Percentiles rank a stretch among this genome's conserved stretches.
These are phyloP conservation scores for Phytophthora boehmeriae DNA, from an alignment of 352 stramenopile genomes.

Conservation along the genomic window DNA sequence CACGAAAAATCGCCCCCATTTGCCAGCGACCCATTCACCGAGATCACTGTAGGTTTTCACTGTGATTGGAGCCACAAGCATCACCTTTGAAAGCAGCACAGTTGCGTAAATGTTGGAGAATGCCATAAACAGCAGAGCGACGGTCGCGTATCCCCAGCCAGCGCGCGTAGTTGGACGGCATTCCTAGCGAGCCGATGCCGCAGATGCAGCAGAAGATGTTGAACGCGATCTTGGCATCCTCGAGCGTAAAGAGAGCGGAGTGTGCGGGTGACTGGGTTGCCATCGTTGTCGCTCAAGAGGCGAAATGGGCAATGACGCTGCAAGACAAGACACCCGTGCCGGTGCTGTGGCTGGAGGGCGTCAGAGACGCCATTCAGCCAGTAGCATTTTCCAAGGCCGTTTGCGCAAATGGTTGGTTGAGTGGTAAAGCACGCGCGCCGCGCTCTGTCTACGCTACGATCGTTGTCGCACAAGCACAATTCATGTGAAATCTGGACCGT, in stretches of 20 bases:
- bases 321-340: background rate
- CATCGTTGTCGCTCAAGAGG: background rate
- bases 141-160: slow-evolving; percentile 27
- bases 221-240: slow-evolving; percentile 37
- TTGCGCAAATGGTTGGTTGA: slow-evolving; percentile 6
- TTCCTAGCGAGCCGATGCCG: slow-evolving; percentile 39
- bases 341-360: slow-evolving; percentile 1
- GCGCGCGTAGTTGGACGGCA: slow-evolving; percentile 45
- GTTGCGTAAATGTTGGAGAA: slow-evolving; percentile 39
- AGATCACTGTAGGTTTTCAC: slow-evolving; percentile 42
- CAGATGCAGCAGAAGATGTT: slow-evolving; percentile 31
- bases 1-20: slow-evolving; percentile 26
- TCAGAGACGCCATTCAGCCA: background rate
- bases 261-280: slow-evolving; percentile 4
- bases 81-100: slow-evolving; percentile 31
- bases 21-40: slow-evolving; percentile 33
- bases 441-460: slow-evolving; percentile 5
- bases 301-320: slow-evolving; percentile 2
- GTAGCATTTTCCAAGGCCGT: slow-evolving; percentile 1
- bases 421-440: slow-evolving; percentile 2
- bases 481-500: background rate
- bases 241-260: slow-evolving; percentile 27
- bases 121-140: slow-evolving; percentile 43
- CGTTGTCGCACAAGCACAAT: slow-evolving; percentile 1
- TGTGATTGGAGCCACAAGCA: slow-evolving; percentile 28